These are phyloP conservation scores for Phytophthora idaei DNA, from an alignment of 352 stramenopile species.

Conservation along the genomic window DNA sequence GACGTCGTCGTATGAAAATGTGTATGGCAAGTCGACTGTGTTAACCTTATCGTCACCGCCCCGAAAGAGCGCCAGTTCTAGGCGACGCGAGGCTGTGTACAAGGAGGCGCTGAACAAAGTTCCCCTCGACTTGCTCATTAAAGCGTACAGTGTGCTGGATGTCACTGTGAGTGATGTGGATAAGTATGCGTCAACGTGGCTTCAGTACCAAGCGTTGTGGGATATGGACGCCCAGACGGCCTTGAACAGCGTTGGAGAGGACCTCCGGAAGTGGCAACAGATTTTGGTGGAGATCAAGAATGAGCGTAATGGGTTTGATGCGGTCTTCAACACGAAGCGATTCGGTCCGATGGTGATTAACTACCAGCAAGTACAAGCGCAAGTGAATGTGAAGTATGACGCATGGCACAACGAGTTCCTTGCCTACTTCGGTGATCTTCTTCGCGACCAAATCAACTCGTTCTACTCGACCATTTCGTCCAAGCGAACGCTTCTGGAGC, in stretches of 20 bases:
- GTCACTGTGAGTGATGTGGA: conserved; percentile 84
- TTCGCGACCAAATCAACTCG: conserved; percentile 93
- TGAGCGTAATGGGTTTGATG: conserved; percentile 95
- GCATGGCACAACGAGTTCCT: conserved; percentile 99
- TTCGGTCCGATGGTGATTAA: conserved; percentile 92
- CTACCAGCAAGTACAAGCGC: conserved; percentile 92
- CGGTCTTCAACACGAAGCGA: conserved; percentile 82
- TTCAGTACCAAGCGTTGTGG: conserved; percentile 99
- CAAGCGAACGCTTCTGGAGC: conserved; percentile 92
- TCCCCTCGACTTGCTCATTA: conserved; percentile 65
- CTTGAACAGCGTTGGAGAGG: conserved; percentile 91
- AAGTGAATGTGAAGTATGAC: conserved; percentile 99
- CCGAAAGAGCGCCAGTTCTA: conserved; percentile 60
- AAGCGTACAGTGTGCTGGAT: conserved; percentile 82
- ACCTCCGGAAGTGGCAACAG: conserved; percentile 97
- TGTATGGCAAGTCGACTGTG: conserved; percentile 76
- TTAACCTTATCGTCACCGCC: conserved; percentile 64
- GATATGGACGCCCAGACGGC: conserved; percentile 97
- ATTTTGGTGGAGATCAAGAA: conserved; percentile 97
- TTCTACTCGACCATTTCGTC: conserved; percentile 88
- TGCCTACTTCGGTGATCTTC: conserved; percentile 93
- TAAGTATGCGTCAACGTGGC: conserved; percentile 95
- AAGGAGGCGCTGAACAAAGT: conserved; percentile 71
- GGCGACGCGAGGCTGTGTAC: conserved; percentile 72
- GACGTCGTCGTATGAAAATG: conserved; percentile 87